phyloP scores from a whole-genome alignment of 257 asterid species.

The Ilex asprella region DNA sequence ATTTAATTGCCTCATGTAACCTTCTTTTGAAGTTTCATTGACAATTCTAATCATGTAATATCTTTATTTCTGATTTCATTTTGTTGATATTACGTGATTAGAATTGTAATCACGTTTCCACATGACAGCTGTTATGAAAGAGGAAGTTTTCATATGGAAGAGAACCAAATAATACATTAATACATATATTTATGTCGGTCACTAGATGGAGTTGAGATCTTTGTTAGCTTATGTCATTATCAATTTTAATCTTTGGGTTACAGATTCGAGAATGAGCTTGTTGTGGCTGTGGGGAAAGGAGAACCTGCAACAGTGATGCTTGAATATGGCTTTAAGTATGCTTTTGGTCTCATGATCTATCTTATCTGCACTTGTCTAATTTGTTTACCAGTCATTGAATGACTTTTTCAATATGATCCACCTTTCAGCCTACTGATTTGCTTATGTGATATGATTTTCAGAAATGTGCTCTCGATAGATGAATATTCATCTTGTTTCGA shows the following conservation, averaged over 20 bases:
- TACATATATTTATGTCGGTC: too few relatives aligned
- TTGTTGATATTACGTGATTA: too few relatives aligned
- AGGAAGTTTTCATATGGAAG: neutral
- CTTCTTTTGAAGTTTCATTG: too few relatives aligned
- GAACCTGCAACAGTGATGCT: slow-evolving; percentile 82
- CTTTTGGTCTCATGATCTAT: slow-evolving; percentile 3
- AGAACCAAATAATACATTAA: too few relatives aligned
- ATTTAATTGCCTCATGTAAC: too few relatives aligned
- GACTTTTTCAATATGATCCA: slow-evolving; percentile 6
- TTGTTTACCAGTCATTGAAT: slow-evolving; percentile 7
- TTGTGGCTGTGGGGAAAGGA: slow-evolving; percentile 86
- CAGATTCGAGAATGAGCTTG: slow-evolving; percentile 67
- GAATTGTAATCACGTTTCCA: too few relatives aligned
- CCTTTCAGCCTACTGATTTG: slow-evolving; percentile 13
- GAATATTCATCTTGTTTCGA: slow-evolving; percentile 74
- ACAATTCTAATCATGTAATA: too few relatives aligned
- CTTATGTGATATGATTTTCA: slow-evolving; percentile 25
- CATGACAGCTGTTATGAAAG: neutral
- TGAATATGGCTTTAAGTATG: slow-evolving; percentile 86
- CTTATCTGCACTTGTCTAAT: neutral
- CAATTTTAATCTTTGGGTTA: slow-evolving; percentile 7
- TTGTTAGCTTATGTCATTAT: neutral
- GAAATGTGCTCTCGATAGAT: slow-evolving; percentile 73
- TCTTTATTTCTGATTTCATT: too few relatives aligned
- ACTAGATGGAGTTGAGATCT: neutral